phyloP scores from a whole-genome alignment of 2,329 filamentous ascomycete genomes.

The Dactylellina cionopaga region DNA sequence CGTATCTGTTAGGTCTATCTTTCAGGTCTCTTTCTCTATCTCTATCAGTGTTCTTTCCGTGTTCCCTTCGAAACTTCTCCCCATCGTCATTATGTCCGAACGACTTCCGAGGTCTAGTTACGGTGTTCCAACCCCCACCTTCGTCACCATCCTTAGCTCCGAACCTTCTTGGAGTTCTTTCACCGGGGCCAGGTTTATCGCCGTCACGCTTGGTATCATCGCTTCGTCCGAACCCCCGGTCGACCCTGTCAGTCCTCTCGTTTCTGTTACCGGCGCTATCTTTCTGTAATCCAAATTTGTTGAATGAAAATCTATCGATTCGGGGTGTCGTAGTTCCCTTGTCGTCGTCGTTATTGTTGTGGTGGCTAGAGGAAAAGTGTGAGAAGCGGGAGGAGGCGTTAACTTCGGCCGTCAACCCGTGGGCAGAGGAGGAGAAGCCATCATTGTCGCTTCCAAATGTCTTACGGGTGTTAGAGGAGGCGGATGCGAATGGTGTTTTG shows the following conservation, averaged over 20 bases:
- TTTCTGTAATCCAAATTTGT: constrained; percentile 55
- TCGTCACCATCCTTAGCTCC: constrained; percentile 51
- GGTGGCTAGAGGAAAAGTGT: constrained; percentile 35
- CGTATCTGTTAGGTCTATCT: constrained; percentile 46
- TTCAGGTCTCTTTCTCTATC: constrained; percentile 35
- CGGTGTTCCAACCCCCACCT: constrained; percentile 56
- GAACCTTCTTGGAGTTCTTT: constrained; percentile 7
- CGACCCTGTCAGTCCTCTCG: constrained; percentile 55
- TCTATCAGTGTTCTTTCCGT: constrained; percentile 25
- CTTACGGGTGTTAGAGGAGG: constrained; percentile 63
- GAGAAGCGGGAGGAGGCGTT: constrained; percentile 52
- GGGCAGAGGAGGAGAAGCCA: constrained; percentile 51
- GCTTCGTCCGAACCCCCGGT: constrained; percentile 54
- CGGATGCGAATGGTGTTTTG: constrained; percentile 66
- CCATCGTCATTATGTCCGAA: constrained; percentile 57
- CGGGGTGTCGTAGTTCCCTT: constrained; percentile 54
- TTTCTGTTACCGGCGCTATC: constrained; percentile 52
- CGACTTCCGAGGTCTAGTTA: constrained; percentile 57
- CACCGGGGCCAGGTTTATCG: constrained; percentile 41
- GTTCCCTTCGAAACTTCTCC: constrained; percentile 56
- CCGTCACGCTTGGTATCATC: constrained; percentile 53
- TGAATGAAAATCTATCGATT: constrained; percentile 53
- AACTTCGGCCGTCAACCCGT: constrained; percentile 52
- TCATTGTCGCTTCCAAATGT: constrained; percentile 43
- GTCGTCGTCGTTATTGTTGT: constrained; percentile 54